phyloP scores from a whole-genome alignment of 2,329 filamentous ascomycete genomes.

The Fusarium mangiferae region DNA sequence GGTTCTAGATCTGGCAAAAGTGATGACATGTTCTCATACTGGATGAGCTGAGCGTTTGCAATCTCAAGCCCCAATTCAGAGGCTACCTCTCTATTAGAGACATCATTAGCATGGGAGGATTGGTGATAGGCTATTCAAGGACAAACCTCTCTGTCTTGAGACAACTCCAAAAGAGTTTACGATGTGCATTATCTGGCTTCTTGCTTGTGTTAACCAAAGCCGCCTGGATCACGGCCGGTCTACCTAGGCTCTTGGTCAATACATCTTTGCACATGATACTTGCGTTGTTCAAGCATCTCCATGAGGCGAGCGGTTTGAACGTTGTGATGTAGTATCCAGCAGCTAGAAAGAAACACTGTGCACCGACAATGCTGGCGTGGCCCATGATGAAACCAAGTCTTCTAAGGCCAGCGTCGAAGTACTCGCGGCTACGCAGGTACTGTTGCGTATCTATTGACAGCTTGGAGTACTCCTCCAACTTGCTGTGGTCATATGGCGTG shows the following conservation, averaged over 20 bases:
- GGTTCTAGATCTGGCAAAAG: neutral
- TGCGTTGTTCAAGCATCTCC: neutral
- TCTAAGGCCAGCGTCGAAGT: neutral
- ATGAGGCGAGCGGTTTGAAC: neutral
- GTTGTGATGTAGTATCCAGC: neutral
- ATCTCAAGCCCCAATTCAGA: neutral
- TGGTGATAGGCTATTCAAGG: neutral
- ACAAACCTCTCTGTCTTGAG: neutral
- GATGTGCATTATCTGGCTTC: neutral
- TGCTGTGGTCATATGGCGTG: neutral
- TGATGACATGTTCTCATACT: neutral
- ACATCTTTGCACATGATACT: neutral
- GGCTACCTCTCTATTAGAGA: neutral
- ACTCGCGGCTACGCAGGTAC: neutral
- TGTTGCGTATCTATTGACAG: neutral
- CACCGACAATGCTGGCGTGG: neutral
- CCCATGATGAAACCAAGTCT: neutral
- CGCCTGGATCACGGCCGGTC: neutral
- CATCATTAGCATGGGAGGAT: neutral
- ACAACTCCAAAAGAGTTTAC: neutral
- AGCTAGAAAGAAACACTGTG: neutral
- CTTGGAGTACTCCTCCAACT: neutral
- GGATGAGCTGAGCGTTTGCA: neutral
- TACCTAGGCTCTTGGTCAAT: neutral
- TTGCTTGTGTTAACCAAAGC: neutral